Percentiles rank a stretch among this genome's conserved stretches.
These are phyloP conservation scores for Colletotrichum sp. DNA, from an alignment of 2,329 filamentous ascomycete genomes.

Conservation along the genomic window DNA sequence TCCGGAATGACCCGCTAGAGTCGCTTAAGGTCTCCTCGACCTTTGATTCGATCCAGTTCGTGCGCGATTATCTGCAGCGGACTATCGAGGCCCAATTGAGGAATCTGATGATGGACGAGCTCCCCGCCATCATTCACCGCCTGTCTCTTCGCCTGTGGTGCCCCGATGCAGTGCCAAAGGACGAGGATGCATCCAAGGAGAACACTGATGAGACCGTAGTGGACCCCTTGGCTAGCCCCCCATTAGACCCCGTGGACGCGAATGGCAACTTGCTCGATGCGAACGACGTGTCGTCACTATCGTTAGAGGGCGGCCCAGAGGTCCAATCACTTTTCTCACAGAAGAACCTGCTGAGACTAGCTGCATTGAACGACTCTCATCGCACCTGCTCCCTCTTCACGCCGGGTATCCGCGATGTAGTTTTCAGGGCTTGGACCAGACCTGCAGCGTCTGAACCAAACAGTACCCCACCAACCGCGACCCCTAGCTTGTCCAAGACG, in stretches of 20 bases:
- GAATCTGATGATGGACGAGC: constrained; percentile 95
- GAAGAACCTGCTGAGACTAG: constrained; percentile 87
- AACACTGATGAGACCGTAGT: constrained; percentile 65
- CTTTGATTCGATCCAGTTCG: constrained; percentile 98
- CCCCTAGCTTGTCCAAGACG: constrained; percentile 64
- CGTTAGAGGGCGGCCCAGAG: constrained; percentile 80
- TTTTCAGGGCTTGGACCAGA: constrained; percentile 92
- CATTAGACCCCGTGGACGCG: constrained; percentile 81
- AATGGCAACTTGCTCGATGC: constrained; percentile 79
- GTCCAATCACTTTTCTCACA: constrained; percentile 92
- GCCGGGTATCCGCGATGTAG: constrained; percentile 85
- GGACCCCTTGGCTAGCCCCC: constrained; percentile 82
- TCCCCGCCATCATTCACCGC: constrained; percentile 94
- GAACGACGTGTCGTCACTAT: constrained; percentile 76
- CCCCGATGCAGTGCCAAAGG: constrained; percentile 78
- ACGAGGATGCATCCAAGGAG: constrained; percentile 59
- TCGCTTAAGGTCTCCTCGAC: constrained; percentile 98
- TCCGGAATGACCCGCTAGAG: constrained; percentile 96
- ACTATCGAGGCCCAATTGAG: constrained; percentile 94
- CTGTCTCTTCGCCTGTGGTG: constrained; percentile 89
- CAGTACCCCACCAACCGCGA: constrained; percentile 49
- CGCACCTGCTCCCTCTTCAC: constrained; percentile 91
- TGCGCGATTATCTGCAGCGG: constrained; percentile 93
- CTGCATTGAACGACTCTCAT: constrained; percentile 84
- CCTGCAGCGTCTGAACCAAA: constrained; percentile 68